Base-by-base conservation (phyloP, 345 rosid species). In the Euclidium syriacum region DNA sequence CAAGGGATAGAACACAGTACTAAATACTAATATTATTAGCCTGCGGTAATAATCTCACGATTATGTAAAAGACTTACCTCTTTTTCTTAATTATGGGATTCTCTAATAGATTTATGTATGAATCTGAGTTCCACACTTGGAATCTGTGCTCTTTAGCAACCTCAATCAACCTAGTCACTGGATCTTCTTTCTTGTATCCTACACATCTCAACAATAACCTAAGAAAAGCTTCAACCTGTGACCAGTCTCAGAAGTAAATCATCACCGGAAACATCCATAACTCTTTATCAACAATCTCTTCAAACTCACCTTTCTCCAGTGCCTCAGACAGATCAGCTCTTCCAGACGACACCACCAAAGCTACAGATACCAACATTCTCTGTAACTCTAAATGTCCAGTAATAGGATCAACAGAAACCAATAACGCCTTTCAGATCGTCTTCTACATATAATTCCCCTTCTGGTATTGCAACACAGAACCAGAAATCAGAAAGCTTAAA, bases 341-440 rank as follows among this genome's bases (percentile, higher is more conserved):
- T n/a, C 73, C 67, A 25, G 73, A 60, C 47, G 61, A 26, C 46
- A 43, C 52, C 73, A 2, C 67, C 68, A 52, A 69, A 60, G 56
- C 67, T 69, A 18, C 52, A 60, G 7, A 52, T 47, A 52, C 61
- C 73, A 33, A 60, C 67, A 20, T 61, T 69, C 50, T 52, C 68
- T 0, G 73, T 69, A 33, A 69, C 73, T 35, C 43, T 69, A 67
- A 34, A 33, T 2, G 73, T 60, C 67, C 62, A 69, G 33, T 60
- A 69, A 60, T 69, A 69, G 68, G 67, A 59, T 68, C 73, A 34
- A 68, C 61, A 34, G n/a, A 59, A 60, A 3, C 73, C 67, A 41
- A 33, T 60, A 2, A 69, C 68, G 0, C 67, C 68, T 20, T 69
- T 60, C 7, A 69, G 62, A 42, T 52, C 62, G 10, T 69, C 73